A percentile compares a stretch with the other conserved stretches of the same genome.
phyloP scores from a whole-genome alignment of 2,329 filamentous ascomycete genomes.

The Alternaria brassicae region DNA sequence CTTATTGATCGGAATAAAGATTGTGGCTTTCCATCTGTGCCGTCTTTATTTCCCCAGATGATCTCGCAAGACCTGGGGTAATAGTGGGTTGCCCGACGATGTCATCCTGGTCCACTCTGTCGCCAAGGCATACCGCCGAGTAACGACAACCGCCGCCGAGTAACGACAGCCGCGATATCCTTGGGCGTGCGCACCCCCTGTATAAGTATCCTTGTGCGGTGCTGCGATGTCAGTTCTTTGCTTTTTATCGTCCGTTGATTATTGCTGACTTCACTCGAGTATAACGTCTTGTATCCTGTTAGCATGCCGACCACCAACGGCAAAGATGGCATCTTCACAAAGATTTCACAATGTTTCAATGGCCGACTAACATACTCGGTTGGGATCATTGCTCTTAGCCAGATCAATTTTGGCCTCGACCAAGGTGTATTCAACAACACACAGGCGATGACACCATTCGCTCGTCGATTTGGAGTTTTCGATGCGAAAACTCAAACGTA shows the following conservation, averaged over 20 bases:
- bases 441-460: slow-evolving; percentile 4
- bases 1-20: neutral
- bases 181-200: neutral
- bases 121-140: neutral
- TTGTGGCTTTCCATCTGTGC: neutral
- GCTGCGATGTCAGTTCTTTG: too few species aligned
- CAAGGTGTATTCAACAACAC: neutral
- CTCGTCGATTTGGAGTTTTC: slow-evolving; percentile 1
- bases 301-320: neutral
- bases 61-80: neutral
- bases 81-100: neutral
- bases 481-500: neutral
- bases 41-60: neutral
- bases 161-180: neutral
- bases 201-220: too few species aligned
- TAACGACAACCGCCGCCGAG: neutral
- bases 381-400: neutral
- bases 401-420: slow-evolving; percentile 3
- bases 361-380: neutral
- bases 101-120: neutral
- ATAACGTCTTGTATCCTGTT: neutral
- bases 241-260: too few species aligned
- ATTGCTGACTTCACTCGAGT: neutral
- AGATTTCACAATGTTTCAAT: neutral
- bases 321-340: neutral